These are phyloP conservation scores for Mucor circinelloides DNA, from an alignment of 371 early-diverging fungal genomes.

Conservation along the genomic window DNA sequence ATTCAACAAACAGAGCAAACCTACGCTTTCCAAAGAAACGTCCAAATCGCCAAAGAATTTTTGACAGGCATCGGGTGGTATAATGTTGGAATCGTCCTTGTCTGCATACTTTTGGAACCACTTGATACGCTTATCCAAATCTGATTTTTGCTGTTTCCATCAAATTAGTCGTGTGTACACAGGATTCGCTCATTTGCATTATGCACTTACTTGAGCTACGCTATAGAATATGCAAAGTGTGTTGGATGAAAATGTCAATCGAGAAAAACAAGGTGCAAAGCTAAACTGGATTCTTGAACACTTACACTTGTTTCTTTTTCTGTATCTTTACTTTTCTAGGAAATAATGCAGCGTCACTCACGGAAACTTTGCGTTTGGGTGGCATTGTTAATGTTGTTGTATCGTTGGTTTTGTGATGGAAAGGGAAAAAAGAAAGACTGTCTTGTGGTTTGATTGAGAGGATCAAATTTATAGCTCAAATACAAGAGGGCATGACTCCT, in stretches of 20 bases:
- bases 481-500: background rate
- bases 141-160: background rate
- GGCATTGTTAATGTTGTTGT: slow-evolving; percentile 28
- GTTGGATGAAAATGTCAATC: background rate
- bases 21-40: slow-evolving; percentile 39
- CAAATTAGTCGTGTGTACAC: background rate
- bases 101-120: slow-evolving; percentile 39
- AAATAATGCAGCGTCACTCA: background rate
- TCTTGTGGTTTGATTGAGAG: background rate
- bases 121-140: background rate
- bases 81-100: slow-evolving; percentile 19
- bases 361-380: slow-evolving; percentile 22
- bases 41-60: slow-evolving; percentile 34
- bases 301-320: slow-evolving; percentile 2
- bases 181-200: background rate
- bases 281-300: background rate
- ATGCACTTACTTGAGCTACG: background rate
- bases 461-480: background rate
- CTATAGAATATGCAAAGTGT: background rate
- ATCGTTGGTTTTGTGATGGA: background rate
- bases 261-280: background rate
- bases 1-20: background rate
- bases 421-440: background rate
- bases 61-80: slow-evolving; percentile 42
- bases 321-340: slow-evolving; percentile 11